Percentiles rank a stretch among this genome's conserved stretches.
Evolutionary conservation across 2,329 filamentous ascomycete species (phyloP).

Genomic region (Ophiostoma populinum): DNA sequence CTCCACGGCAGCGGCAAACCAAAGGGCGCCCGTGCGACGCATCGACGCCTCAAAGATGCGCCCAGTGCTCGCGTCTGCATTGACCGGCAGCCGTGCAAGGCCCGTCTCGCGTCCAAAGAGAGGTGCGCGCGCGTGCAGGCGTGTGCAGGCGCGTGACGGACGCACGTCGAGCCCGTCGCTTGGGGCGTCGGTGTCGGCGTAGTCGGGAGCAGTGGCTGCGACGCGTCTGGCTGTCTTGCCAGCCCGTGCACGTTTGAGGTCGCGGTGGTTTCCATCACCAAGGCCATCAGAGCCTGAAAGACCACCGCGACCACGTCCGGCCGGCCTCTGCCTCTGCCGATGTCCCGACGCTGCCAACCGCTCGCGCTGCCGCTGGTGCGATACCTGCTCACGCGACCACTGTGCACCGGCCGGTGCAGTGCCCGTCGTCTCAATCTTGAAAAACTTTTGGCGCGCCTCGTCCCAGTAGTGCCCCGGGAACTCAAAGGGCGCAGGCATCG

Average conservation of each 20-base stretch:
- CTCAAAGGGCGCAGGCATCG: constrained; percentile 13
- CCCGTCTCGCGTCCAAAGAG: constrained; percentile 1
- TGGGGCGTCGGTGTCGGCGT: neutral
- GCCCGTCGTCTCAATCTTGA: constrained; percentile 40
- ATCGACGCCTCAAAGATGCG: neutral
- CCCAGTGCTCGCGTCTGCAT: neutral
- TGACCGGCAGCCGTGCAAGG: neutral
- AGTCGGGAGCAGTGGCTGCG: neutral
- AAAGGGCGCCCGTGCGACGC: neutral
- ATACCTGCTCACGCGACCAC: constrained; percentile 40
- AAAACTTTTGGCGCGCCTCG: constrained; percentile 42
- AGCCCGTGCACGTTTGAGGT: too few species aligned
- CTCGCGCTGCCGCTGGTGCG: neutral
- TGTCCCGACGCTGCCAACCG: neutral
- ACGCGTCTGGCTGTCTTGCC: neutral
- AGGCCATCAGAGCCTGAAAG: too few species aligned
- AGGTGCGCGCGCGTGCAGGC: neutral
- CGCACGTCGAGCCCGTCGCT: neutral
- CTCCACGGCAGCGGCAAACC: neutral
- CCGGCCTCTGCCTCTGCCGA: neutral
- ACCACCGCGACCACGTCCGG: neutral
- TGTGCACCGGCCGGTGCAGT: constrained; percentile 28
- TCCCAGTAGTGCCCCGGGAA: constrained; percentile 41
- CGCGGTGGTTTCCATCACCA: neutral
- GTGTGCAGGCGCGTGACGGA: neutral